Base-by-base conservation (phyloP, 495 filamentous ascomycete species). In the Penicillium macrosclerotiorum region DNA sequence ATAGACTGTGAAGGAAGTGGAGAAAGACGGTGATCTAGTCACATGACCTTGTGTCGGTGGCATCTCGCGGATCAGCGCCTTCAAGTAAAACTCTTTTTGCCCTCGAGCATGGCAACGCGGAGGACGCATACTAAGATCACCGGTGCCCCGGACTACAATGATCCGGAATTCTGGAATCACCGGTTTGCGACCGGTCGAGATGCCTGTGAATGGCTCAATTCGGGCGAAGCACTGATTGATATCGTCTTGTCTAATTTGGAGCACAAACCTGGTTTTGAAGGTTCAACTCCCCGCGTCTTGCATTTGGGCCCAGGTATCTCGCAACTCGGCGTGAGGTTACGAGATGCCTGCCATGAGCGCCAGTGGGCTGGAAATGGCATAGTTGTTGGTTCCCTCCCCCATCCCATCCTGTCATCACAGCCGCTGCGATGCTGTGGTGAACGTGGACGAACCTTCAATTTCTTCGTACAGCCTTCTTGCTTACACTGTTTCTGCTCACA, bases 181-280 rank as follows among this genome's bases (percentile, higher is more conserved):
- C 62, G 66, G 30, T 73, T 73, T 29, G 63, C 65, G 14, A 68
- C 55, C n/a, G 65, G 65, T 12, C 55, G 48, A 12, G 70, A 73
- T 61, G 62, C 69, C 7, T 68, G 70, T 13, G 70, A 73, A 54
- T 73, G 70, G 70, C 42, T 73, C 37, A 73, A 73, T 30, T 34
- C 67, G 4, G 70, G 70, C 30, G 60, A 71, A 23, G 42, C 45
- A 8, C 47, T 73, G 9, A 42, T 73, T 8, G 64, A 66, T 5
- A 49, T 53, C 1, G 60, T 60, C 5, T 17, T 71, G 43, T 45
- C 59, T 5, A 47, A 60, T 29, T 35, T 71, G 22, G 60, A 70
- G 4, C 24, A 27, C 5, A 55, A 47, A 8, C 14, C 35, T 8
- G 26, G n/a, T 12, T 24, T 40, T n/a, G 4, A 44, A 9, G 24